Percentiles rank a stretch among this genome's conserved stretches.
Conservation (phyloP, 108 stramenopile genomes). For the Discostella stelligeroides region DNA sequence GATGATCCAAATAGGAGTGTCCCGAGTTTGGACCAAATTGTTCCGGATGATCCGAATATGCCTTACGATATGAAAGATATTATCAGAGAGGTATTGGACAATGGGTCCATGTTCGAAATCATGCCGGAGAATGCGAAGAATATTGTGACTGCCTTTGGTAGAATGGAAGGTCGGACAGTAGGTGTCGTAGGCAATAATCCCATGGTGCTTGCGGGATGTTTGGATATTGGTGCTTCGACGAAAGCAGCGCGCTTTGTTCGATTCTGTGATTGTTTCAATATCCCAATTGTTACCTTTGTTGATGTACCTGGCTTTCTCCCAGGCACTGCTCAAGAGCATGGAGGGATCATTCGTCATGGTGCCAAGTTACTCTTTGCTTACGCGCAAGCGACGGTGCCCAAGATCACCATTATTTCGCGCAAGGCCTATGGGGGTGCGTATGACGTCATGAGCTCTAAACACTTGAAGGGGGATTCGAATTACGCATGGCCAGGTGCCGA, state of each 20-base stretch:
- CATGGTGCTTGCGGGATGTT: slow-evolving; percentile 93
- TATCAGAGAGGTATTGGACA: slow-evolving; percentile 90
- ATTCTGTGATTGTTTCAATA: slow-evolving; percentile 98
- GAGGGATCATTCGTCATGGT: slow-evolving; percentile 97
- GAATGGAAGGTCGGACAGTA: slow-evolving; percentile 94
- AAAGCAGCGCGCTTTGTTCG: slow-evolving; percentile 99
- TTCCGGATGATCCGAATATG: slow-evolving; percentile 98
- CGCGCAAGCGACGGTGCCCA: slow-evolving; percentile 97
- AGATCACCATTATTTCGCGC: slow-evolving; percentile 98
- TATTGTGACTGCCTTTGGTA: slow-evolving; percentile 95
- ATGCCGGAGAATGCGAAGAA: slow-evolving; percentile 96
- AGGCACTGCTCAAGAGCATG: slow-evolving; percentile 91
- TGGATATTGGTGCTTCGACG: slow-evolving; percentile 95
- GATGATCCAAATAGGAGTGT: slow-evolving; percentile 88
- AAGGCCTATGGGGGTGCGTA: slow-evolving; percentile 99
- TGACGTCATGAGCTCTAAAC: slow-evolving; percentile 99
- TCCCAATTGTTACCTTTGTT: slow-evolving; percentile 99
- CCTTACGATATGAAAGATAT: slow-evolving; percentile 95
- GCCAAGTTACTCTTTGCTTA: slow-evolving; percentile 99
- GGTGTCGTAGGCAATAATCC: slow-evolving; percentile 99
- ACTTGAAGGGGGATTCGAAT: slow-evolving; percentile 96
- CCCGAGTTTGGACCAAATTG: slow-evolving; percentile 85
- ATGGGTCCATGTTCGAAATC: slow-evolving; percentile 95
- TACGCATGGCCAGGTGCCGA: slow-evolving; percentile 98
- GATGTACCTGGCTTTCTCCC: slow-evolving; percentile 99